Conservation (phyloP, 495 filamentous ascomycete species). For the Lepraria neglecta region DNA sequence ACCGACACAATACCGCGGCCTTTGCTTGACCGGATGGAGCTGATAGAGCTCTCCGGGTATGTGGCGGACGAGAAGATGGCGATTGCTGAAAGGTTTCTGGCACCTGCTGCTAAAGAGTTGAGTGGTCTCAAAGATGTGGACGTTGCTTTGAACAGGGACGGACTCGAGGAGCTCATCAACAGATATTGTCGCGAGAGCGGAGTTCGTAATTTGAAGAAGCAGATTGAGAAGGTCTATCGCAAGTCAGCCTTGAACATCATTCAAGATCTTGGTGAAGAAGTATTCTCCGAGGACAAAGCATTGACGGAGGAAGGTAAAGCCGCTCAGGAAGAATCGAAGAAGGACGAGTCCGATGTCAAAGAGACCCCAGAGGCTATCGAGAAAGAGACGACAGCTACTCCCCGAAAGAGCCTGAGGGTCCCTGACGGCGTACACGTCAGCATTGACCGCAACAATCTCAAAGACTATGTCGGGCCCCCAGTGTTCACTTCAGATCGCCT, state of each 20-base stretch:
- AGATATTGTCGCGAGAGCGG: conserved; percentile 96
- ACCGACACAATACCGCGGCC: conserved; percentile 97
- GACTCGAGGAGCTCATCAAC: conserved; percentile 95
- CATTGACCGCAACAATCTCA: conserved; percentile 84
- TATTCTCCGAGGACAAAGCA: conserved; percentile 71
- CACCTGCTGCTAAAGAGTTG: conserved; percentile 82
- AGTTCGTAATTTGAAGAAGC: conserved; percentile 97
- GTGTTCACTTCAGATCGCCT: conserved; percentile 93
- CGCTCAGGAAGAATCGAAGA: conserved; percentile 64
- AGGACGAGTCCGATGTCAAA: conserved; percentile 52
- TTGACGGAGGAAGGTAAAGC: conserved; percentile 84
- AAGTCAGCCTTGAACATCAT: conserved; percentile 97
- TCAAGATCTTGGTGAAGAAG: conserved; percentile 85
- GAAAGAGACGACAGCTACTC: conserved; percentile 65
- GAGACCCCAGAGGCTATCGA: conserved; percentile 54
- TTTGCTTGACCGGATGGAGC: conserved; percentile 94
- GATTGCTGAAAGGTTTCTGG: conserved; percentile 89
- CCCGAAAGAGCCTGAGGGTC: conserved; percentile 74
- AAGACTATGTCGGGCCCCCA: conserved; percentile 95
- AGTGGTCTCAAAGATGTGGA: conserved; percentile 87
- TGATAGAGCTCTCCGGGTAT: conserved; percentile 94
- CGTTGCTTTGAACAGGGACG: conserved; percentile 72
- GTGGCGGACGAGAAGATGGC: conserved; percentile 99
- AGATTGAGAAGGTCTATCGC: conserved; percentile 98
- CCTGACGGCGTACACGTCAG: conserved; percentile 80